Evolutionary conservation across 169 alveolate species (phyloP).

Genomic region (Cryptosporidium viatorum): DNA sequence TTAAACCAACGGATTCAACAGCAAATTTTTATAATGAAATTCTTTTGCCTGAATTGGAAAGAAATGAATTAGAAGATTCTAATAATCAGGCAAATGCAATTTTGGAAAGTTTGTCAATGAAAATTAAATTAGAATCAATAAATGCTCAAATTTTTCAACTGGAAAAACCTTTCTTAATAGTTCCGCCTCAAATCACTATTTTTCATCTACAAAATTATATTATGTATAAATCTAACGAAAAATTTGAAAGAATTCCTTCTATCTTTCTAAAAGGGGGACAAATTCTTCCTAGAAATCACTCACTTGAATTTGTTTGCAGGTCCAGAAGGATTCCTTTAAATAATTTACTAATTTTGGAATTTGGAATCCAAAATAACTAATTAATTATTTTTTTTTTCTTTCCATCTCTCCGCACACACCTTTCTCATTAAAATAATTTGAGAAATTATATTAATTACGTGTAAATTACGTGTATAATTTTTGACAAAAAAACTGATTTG

Average conservation of each 20-base stretch:
- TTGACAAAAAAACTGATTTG: too few relatives aligned
- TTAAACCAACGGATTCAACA: background rate
- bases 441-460: background rate
- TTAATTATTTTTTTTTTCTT: background rate
- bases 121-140: slow-evolving; percentile 12
- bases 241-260: slow-evolving; percentile 5
- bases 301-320: slow-evolving; percentile 66
- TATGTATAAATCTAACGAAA: slow-evolving; percentile 20
- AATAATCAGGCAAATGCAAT: background rate
- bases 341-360: slow-evolving; percentile 7
- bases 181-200: slow-evolving; percentile 67
- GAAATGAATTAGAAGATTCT: background rate
- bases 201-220: slow-evolving; percentile 45
- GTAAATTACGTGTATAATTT: background rate
- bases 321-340: slow-evolving; percentile 45
- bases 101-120: slow-evolving; percentile 6
- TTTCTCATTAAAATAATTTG: too few relatives aligned
- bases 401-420: background rate
- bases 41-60: slow-evolving; percentile 11
- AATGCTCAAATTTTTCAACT: background rate
- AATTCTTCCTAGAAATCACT: slow-evolving; percentile 52
- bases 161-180: slow-evolving; percentile 50
- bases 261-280: slow-evolving; percentile 33
- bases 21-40: slow-evolving; percentile 9
- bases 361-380: background rate